phyloP scores from a whole-genome alignment of 169 alveolate genomes.

The Babesia gibsoni region DNA sequence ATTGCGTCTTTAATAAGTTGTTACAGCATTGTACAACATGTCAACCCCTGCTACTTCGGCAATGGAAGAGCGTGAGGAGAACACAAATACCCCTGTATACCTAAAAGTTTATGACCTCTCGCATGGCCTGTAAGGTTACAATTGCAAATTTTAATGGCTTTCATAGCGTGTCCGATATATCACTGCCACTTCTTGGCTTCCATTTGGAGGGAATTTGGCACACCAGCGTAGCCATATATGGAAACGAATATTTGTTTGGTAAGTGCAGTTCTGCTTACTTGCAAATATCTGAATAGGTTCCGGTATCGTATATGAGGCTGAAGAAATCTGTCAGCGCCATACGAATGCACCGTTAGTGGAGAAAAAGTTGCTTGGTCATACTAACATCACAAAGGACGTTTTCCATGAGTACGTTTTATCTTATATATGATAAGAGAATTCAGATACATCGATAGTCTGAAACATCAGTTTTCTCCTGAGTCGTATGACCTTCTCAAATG shows the following conservation, averaged over 20 bases:
- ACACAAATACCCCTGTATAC: conserved; percentile 9
- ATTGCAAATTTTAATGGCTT: background rate
- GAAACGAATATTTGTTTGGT: conserved; percentile 52
- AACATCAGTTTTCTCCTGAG: conserved; percentile 27
- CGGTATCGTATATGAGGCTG: conserved; percentile 19
- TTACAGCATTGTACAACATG: too few relatives aligned
- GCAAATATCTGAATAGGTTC: conserved; percentile 1
- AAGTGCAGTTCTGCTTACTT: background rate
- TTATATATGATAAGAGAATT: too few relatives aligned
- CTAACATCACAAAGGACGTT: conserved; percentile 31
- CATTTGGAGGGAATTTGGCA: conserved; percentile 43
- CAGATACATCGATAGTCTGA: conserved; percentile 47
- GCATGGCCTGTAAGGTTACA: conserved; percentile 25
- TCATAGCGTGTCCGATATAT: conserved; percentile 9
- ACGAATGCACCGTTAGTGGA: conserved; percentile 10
- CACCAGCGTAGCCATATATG: conserved; percentile 40
- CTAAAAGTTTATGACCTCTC: conserved; percentile 50
- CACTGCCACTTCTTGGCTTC: conserved; percentile 34
- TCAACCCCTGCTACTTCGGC: background rate
- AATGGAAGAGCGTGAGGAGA: background rate
- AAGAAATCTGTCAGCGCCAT: conserved; percentile 7
- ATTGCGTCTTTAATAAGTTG: too few relatives aligned
- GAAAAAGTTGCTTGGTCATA: conserved; percentile 15
- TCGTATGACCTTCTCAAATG: conserved; percentile 30
- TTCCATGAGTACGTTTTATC: conserved; percentile 26